Base-by-base conservation (phyloP, 1,284 basidiomycete species). In the Cutaneotrichosporon mucoides region DNA sequence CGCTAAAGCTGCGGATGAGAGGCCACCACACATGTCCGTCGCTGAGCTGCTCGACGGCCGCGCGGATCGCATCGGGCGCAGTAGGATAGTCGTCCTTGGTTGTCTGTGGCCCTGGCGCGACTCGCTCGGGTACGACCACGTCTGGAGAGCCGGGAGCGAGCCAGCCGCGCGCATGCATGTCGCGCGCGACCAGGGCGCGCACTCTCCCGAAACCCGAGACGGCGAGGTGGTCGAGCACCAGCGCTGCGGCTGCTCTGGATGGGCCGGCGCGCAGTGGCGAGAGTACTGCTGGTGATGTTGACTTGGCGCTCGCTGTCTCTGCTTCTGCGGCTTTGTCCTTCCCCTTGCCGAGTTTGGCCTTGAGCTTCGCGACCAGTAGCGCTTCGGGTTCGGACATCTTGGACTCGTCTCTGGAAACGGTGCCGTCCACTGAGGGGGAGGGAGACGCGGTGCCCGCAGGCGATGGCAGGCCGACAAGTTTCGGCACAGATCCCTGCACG, bases 161-260 rank as follows among this genome's bases (percentile, higher is more conserved):
- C 55, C 56, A 62, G 1, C 60, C 59, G 12, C 68, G 60, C n/a
- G 53, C 45, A 1, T 16, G 53, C 62, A 75, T 66, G 11, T 42
- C 55, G 0, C 37, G 41, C 8, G 48, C 53, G 7, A 69, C 49
- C 4, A 64, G 46, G 0, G 59, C 48, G 11, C 66, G 56, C 0
- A 88, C 86, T 48, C 82, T 83, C 13, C 84, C 83, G 68, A 89
- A 88, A 2, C 91, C 91, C 64, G 89, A 85, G 70, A 92, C 88
- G 4, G 85, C 81, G 33, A 94, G 82, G 71, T 92, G 92, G 46
- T 86, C 84, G 46, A 90, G 73, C 9, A 93, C 86, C n/a, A 93
- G 84, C 38, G 85, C 83, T 45, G 87, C 85, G 24, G 89, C 68
- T 38, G 79, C 74, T 60, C 79, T 79, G 50, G 57, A 59, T 34